Evolutionary conservation across 2,329 filamentous ascomycete species (phyloP), one percentile per base, ranked within the genome.

Genomic region (Apiospora malaysiana): DNA sequence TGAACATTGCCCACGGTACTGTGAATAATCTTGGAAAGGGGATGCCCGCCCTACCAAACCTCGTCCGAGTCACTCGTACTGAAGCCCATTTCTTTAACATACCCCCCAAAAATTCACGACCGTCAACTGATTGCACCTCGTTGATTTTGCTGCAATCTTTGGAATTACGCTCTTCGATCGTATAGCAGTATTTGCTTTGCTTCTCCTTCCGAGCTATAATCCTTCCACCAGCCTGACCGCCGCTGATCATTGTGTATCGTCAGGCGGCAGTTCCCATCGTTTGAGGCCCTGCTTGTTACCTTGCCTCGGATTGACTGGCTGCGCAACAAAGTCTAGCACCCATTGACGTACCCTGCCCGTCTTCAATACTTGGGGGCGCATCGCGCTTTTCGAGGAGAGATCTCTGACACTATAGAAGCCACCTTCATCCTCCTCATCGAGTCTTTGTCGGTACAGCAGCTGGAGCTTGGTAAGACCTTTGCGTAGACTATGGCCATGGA

Each of bases 401-500:
- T 88, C 85, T 27, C 82, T 83, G 1, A 83, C 79, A 4, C 83
- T 86, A 76, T 93, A 93, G 49, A 88, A 82, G 0, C 91, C 91
- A 4, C 83, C 85, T 71, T 77, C 79, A 78, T 87, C 90, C 47
- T 78, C 85, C 75, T 82, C 83, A 71, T 88, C 86, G 10, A 88
- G 77, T 72, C 82, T 85, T 70, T 84, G 82, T 27, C 89, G 86
- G 76, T 89, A 89, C 23, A 97, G 81, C 59, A 97, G 81, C 73
- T 91, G 86, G 37, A 95, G 83, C 72, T 87, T 89, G 4, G 93
- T 95, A 75, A 93, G 87, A 9, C 90, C 89, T 73, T 88, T 88
- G 40, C 92, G 89, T 73, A 98, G 82, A 77, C 92, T 96, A 79
- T 97, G 93, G 0, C 95, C 95, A 76, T 96, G 94, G 0, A 98